A percentile compares a stretch with the other conserved stretches of the same genome.
phyloP scores from a whole-genome alignment of 108 stramenopile species.

The Cyclotella kingstonii region DNA sequence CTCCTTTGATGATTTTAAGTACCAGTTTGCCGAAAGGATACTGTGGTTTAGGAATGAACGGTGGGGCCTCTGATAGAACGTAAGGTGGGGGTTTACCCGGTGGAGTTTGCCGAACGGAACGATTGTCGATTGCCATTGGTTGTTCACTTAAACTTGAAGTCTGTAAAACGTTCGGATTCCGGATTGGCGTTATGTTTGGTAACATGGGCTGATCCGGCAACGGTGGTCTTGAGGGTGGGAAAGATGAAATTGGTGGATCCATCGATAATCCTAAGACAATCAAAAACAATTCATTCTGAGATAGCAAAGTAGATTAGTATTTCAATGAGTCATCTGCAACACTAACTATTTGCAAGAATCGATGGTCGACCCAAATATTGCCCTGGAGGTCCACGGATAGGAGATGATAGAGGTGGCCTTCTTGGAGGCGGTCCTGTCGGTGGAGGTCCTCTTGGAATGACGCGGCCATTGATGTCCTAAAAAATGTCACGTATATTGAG shows the following conservation, averaged over 20 bases:
- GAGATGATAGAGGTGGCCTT: constrained; percentile 47
- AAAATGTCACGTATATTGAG: neutral
- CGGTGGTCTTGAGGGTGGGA: constrained; percentile 22
- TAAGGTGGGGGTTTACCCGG: constrained; percentile 46
- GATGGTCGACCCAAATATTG: constrained; percentile 32
- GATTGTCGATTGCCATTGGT: constrained; percentile 13
- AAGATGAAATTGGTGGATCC: constrained; percentile 14
- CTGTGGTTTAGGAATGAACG: constrained; percentile 26
- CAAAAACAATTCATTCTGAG: neutral
- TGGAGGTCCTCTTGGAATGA: constrained; percentile 45
- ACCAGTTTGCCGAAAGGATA: constrained; percentile 57
- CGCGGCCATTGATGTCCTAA: neutral
- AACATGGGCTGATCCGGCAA: constrained; percentile 9
- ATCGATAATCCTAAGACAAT: neutral
- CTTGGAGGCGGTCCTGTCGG: constrained; percentile 54
- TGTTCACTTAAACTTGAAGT: constrained; percentile 1
- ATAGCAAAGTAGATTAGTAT: neutral
- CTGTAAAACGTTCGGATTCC: constrained; percentile 8
- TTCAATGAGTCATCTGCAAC: neutral
- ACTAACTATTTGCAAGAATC: constrained; percentile 15
- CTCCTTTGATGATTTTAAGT: constrained; percentile 62
- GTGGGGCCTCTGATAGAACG: constrained; percentile 39
- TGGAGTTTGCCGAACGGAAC: constrained; percentile 9
- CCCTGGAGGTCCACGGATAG: constrained; percentile 52
- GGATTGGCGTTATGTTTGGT: constrained; percentile 36